These are phyloP conservation scores for Cystobasidium slooffiae DNA, from an alignment of 1,284 basidiomycete genomes.

Conservation along the genomic window DNA sequence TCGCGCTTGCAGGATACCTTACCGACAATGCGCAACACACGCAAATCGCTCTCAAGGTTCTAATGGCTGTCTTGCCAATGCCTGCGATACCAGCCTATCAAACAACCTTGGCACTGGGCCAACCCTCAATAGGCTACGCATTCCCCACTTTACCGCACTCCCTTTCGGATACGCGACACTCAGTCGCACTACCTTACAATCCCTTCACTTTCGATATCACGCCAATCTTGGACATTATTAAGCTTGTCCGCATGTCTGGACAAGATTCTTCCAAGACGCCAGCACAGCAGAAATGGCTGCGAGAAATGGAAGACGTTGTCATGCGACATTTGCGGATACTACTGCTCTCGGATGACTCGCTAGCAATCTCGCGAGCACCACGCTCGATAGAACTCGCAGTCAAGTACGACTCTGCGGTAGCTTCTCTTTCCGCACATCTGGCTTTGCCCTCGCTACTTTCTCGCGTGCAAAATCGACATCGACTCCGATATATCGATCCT, in stretches of 20 bases:
- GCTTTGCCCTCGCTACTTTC: not conserved
- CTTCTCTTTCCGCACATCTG: not conserved
- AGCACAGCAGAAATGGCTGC: not conserved
- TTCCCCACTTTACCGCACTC: slow-evolving; percentile 45
- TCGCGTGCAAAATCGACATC: slow-evolving; percentile 1
- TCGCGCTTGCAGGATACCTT: not conserved
- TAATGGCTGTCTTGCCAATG: not conserved
- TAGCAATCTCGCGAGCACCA: not conserved
- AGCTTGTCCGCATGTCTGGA: not conserved
- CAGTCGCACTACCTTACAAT: slow-evolving; percentile 44
- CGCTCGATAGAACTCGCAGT: not conserved
- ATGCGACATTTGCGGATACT: not conserved
- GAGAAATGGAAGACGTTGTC: not conserved
- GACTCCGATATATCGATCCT: slow-evolving; percentile 11
- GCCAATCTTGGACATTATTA: slow-evolving; percentile 51
- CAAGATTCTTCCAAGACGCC: not conserved
- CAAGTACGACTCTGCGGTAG: not conserved
- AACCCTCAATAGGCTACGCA: slow-evolving; percentile 44
- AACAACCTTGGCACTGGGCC: not conserved
- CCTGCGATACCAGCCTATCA: not conserved
- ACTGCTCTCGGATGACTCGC: slow-evolving; percentile 2
- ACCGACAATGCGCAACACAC: not conserved
- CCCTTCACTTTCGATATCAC: slow-evolving; percentile 50
- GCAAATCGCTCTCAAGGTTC: not conserved
- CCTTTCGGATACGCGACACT: not conserved